Percentiles rank a stretch among this genome's conserved stretches.
These are phyloP conservation scores for Hansenula anomala DNA, from an alignment of 1,139 yeast genomes.

Conservation along the genomic window DNA sequence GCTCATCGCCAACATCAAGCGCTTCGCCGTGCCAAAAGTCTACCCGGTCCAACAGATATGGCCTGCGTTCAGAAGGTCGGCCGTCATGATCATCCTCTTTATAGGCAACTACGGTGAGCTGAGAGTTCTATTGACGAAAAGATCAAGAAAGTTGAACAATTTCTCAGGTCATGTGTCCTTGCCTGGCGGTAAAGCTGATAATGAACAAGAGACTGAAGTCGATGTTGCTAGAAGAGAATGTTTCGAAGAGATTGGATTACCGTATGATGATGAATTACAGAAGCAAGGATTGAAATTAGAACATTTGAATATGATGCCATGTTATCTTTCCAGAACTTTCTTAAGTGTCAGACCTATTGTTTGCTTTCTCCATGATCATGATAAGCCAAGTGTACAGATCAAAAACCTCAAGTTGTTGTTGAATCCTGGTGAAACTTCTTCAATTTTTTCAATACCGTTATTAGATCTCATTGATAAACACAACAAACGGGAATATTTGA, in stretches of 20 bases:
- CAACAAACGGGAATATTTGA: conserved; percentile 28
- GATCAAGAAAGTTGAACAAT: conserved; percentile 62
- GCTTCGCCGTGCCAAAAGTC: conserved; percentile 11
- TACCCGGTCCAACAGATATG: conserved; percentile 26
- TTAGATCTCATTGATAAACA: conserved; percentile 45
- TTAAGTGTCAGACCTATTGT: conserved; percentile 80
- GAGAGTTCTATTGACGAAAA: conserved; percentile 69
- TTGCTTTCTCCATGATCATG: conserved; percentile 47
- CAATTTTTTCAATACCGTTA: conserved; percentile 65
- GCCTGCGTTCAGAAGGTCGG: conserved; percentile 54
- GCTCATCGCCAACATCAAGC: conserved; percentile 14
- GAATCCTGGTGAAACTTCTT: conserved; percentile 70
- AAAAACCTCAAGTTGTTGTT: conserved; percentile 35
- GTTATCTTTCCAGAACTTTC: conserved; percentile 74
- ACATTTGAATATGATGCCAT: conserved; percentile 58
- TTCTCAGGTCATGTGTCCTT: conserved; percentile 87
- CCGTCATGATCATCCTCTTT: conserved; percentile 70
- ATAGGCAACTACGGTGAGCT: conserved; percentile 69
- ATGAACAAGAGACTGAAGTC: conserved; percentile 59
- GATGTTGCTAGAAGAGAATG: conserved; percentile 77
- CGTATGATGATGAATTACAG: conserved; percentile 40
- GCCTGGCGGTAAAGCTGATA: conserved; percentile 87
- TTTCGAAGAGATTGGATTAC: conserved; percentile 80
- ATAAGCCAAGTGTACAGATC: conserved; percentile 25
- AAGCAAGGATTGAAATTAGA: conserved; percentile 51